Conservation (phyloP, 129 eudicot species). For the Lactuca saligna region DNA sequence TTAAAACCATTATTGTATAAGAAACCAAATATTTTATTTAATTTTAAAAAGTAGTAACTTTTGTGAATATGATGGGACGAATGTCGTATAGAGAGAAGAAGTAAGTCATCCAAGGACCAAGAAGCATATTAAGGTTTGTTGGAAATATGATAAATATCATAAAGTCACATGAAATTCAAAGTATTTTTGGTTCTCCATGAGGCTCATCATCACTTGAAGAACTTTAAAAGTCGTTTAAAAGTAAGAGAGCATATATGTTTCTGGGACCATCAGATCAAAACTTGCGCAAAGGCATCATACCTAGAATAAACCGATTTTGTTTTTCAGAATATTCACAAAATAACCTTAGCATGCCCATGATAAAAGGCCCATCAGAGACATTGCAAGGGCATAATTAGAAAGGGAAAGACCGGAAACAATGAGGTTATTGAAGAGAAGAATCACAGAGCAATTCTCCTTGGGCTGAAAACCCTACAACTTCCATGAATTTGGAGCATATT, state of each 20-base stretch:
- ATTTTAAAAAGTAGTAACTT: too few relatives aligned
- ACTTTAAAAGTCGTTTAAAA: neutral
- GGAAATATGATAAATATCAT: too few relatives aligned
- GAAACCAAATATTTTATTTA: too few relatives aligned
- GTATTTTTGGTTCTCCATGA: conserved; percentile 7
- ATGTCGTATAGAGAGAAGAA: too few relatives aligned
- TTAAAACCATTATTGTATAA: too few relatives aligned
- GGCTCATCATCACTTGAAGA: neutral
- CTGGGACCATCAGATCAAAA: conserved; percentile 28
- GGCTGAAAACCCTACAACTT: conserved; percentile 46
- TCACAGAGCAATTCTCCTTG: conserved; percentile 56
- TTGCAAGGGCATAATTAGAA: neutral
- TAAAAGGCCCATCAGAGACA: conserved; percentile 27
- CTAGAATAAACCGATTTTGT: conserved; percentile 41
- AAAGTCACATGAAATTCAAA: neutral
- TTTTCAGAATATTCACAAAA: conserved; percentile 40
- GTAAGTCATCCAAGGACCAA: too few relatives aligned
- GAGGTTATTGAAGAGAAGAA: conserved; percentile 37
- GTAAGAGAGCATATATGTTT: neutral
- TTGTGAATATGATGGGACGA: too few relatives aligned
- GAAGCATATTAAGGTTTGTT: too few relatives aligned
- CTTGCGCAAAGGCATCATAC: conserved; percentile 40
- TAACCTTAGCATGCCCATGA: conserved; percentile 24
- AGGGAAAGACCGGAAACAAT: neutral
- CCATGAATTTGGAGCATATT: conserved; percentile 18